Base-by-base conservation (phyloP, 768 basidiomycete genomes). In the Russula brevipes region DNA sequence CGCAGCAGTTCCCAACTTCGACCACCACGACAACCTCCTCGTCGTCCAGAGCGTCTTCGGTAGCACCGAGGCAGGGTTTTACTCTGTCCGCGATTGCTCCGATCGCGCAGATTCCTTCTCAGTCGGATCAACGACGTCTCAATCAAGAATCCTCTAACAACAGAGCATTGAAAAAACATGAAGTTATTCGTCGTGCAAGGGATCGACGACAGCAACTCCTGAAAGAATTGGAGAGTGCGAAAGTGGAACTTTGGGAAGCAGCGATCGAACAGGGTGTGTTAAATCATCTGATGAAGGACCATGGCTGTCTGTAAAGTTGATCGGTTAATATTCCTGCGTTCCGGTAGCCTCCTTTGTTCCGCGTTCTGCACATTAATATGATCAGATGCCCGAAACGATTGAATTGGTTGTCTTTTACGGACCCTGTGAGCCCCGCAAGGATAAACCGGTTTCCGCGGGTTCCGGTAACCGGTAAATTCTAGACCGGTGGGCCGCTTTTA, bases 221-320 rank as follows among this genome's bases (percentile, higher is more conserved):
- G 59, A 74, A 73, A 10, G 85, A 87, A 73, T 73, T 91, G 50
- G 79, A 85, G 54, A 76, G 75, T 57, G 81, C 85, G 30, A 86
- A 86, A 69, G 77, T 82, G 35, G 84, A 86, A 69, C 72, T 90
- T 60, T 90, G 89, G 89, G 87, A 89, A 74, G 79, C 80, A 55
- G 85, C 82, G 45, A 79, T 89, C 55, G 88, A 89, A 73, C 81
- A 85, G 69, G 86, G 84, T n/a, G 83, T 80, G 56, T 73, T 88
- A 62, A 70, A 77, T 42, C 78, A 83, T 65, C 70, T 86, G 49
- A 67, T 69, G 65, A 82, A 75, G 71, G 73, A 76, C 55, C 51
- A 54, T 14, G 35, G 17, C 4, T 35, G 57, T 50, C 16, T 24
- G 39, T 64, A 54, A n/a, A 53, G 54, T 62, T 46, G 50, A 33